Evolutionary conservation across 495 filamentous ascomycete species (phyloP).

Genomic region (Elasticomyces elasticus): DNA sequence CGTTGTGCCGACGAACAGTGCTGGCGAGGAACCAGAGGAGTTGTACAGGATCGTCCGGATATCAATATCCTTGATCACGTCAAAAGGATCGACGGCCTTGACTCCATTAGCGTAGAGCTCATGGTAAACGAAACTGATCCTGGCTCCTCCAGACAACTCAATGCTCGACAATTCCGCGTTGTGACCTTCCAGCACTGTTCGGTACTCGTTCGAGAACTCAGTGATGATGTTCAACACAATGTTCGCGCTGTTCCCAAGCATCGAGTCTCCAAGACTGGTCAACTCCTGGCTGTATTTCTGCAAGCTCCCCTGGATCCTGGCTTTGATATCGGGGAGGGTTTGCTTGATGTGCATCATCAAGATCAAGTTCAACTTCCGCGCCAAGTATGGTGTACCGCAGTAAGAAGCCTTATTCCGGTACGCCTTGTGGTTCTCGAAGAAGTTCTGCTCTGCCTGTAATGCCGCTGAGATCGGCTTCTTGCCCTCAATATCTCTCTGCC

Average conservation of each 20-base stretch:
- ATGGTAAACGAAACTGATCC: conserved; percentile 99
- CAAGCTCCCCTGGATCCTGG: conserved; percentile 80
- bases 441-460: conserved; percentile 89
- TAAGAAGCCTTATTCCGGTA: conserved; percentile 98
- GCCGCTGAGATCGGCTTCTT: conserved; percentile 88
- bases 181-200: conserved; percentile 90
- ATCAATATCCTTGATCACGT: conserved; percentile 93
- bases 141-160: conserved; percentile 90
- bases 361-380: conserved; percentile 94
- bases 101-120: conserved; percentile 97
- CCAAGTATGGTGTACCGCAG: conserved; percentile 94
- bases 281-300: conserved; percentile 87
- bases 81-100: conserved; percentile 96
- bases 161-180: conserved; percentile 89
- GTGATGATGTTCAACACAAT: conserved; percentile 98
- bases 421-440: conserved; percentile 97
- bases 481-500: conserved; percentile 98
- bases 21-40: conserved; percentile 93
- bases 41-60: conserved; percentile 94
- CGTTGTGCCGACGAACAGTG: conserved; percentile 93
- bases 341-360: conserved; percentile 99
- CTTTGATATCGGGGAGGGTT: conserved; percentile 96
- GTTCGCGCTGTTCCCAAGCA: conserved; percentile 92
- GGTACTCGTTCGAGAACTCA: conserved; percentile 95
- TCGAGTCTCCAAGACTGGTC: conserved; percentile 73